phyloP scores from a whole-genome alignment of 2,329 filamentous ascomycete species.

The Colletotrichum sp. region DNA sequence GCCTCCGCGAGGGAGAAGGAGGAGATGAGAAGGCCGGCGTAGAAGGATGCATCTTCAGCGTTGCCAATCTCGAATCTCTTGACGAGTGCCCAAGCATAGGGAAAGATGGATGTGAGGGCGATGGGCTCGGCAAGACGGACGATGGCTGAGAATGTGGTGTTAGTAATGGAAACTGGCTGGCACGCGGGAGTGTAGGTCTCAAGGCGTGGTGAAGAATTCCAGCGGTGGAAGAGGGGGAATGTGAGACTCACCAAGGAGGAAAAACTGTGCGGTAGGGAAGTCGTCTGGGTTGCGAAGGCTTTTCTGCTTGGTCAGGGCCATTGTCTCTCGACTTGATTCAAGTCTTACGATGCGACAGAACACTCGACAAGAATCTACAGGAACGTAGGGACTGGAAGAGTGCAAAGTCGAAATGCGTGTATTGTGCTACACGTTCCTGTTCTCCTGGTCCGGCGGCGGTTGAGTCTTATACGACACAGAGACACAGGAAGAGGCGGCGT shows the following conservation, averaged over 20 bases:
- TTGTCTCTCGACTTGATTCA: slow-evolving; percentile 45
- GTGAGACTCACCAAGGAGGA: slow-evolving; percentile 73
- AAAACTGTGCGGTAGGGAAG: slow-evolving; percentile 84
- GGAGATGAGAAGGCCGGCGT: slow-evolving; percentile 86
- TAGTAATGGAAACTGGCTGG: slow-evolving; percentile 17
- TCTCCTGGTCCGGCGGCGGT: slow-evolving; percentile 7
- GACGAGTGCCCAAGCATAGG: slow-evolving; percentile 86
- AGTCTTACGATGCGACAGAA: slow-evolving; percentile 50
- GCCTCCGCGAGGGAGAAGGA: slow-evolving; percentile 85
- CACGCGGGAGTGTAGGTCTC: not conserved
- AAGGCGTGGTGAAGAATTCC: not conserved
- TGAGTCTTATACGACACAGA: not conserved
- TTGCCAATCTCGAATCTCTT: slow-evolving; percentile 76
- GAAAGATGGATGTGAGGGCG: slow-evolving; percentile 90
- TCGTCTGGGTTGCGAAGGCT: slow-evolving; percentile 67
- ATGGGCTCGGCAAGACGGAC: slow-evolving; percentile 93
- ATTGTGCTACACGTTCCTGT: slow-evolving; percentile 16
- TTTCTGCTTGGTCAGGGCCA: slow-evolving; percentile 57
- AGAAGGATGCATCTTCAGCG: slow-evolving; percentile 80
- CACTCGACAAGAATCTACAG: slow-evolving; percentile 22
- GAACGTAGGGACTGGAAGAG: slow-evolving; percentile 21
- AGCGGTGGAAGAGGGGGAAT: not conserved
- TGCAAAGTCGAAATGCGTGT: slow-evolving; percentile 15
- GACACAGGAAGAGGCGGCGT: not conserved
- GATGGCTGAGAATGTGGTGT: slow-evolving; percentile 65